A percentile compares a stretch with the other conserved stretches of the same genome.
phyloP scores from a whole-genome alignment of 495 filamentous ascomycete species.

The Diplogelasinospora grovesii region DNA sequence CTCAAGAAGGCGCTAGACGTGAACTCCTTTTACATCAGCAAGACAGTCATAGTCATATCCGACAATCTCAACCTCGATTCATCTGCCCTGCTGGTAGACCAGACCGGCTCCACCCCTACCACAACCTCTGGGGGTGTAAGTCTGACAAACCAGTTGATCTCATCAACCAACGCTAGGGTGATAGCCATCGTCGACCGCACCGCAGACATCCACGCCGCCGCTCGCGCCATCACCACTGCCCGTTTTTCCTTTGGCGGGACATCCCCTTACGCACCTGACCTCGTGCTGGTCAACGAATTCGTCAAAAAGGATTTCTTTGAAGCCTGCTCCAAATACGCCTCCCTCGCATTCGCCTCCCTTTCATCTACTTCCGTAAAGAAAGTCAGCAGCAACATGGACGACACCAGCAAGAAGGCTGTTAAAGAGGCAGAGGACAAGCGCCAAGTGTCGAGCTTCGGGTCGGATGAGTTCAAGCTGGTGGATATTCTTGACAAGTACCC shows the following conservation, averaged over 20 bases:
- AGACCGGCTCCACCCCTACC: slow-evolving; percentile 2
- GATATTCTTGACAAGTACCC: slow-evolving; percentile 9
- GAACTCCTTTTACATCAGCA: slow-evolving; percentile 36
- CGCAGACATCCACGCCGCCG: slow-evolving; percentile 40
- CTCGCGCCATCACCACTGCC: slow-evolving; percentile 38
- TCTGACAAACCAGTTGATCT: slow-evolving; percentile 14
- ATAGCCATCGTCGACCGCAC: slow-evolving; percentile 50
- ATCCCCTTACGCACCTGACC: slow-evolving; percentile 47
- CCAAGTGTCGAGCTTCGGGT: slow-evolving; percentile 2
- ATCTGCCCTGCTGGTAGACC: slow-evolving; percentile 16
- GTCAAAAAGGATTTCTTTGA: slow-evolving; percentile 44
- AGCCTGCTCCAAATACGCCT: slow-evolving; percentile 21
- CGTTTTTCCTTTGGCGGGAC: slow-evolving; percentile 44
- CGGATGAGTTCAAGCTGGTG: slow-evolving; percentile 7
- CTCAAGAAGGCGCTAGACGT: slow-evolving; percentile 35
- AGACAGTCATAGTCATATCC: slow-evolving; percentile 18
- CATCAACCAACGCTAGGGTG: slow-evolving; percentile 26
- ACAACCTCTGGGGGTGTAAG: too few species aligned
- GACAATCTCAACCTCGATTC: slow-evolving; percentile 5
- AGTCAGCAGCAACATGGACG: too few species aligned
- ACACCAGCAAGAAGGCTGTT: too few species aligned
- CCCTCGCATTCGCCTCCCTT: slow-evolving; percentile 4
- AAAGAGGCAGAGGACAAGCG: too few species aligned
- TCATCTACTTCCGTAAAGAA: too few species aligned
- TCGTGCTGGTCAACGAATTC: slow-evolving; percentile 52